Evolutionary conservation across 345 rosid species (phyloP).

Genomic region (Jatropha curcas): DNA sequence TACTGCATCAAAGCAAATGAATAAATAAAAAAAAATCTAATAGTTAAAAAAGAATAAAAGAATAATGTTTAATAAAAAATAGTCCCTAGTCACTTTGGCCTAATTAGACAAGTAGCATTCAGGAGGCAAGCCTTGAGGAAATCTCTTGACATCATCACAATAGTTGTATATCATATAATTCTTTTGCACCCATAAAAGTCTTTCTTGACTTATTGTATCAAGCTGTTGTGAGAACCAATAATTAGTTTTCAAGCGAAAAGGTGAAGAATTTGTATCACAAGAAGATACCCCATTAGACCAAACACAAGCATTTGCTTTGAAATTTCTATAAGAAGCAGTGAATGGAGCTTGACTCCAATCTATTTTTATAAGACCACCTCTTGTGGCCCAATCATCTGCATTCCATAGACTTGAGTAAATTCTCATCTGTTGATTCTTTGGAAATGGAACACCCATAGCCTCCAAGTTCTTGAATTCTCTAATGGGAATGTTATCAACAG

Average conservation of each 20-base stretch:
- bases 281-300: slow-evolving; percentile 42
- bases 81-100: no score
- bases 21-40: background rate
- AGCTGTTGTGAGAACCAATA: slow-evolving; percentile 48
- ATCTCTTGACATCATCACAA: slow-evolving; percentile 46
- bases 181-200: slow-evolving; percentile 52
- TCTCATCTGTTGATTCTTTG: slow-evolving; percentile 61
- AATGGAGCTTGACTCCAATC: slow-evolving; percentile 67
- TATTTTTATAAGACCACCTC: slow-evolving; percentile 67
- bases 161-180: slow-evolving; percentile 54
- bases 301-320: slow-evolving; percentile 48
- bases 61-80: background rate
- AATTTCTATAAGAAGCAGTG: slow-evolving; percentile 52
- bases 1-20: no score
- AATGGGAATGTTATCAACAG: slow-evolving; percentile 58
- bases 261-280: slow-evolving; percentile 16
- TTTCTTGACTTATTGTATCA: slow-evolving; percentile 28
- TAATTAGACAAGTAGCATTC: slow-evolving; percentile 40
- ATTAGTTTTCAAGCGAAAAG: slow-evolving; percentile 18
- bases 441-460: slow-evolving; percentile 48
- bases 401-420: slow-evolving; percentile 62
- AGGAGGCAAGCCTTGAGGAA: slow-evolving; percentile 45
- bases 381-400: slow-evolving; percentile 76
- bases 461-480: slow-evolving; percentile 67
- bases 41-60: background rate